These are phyloP conservation scores for Xylariaceae sp. DNA, from an alignment of 2,329 filamentous ascomycete species.

Conservation along the genomic window DNA sequence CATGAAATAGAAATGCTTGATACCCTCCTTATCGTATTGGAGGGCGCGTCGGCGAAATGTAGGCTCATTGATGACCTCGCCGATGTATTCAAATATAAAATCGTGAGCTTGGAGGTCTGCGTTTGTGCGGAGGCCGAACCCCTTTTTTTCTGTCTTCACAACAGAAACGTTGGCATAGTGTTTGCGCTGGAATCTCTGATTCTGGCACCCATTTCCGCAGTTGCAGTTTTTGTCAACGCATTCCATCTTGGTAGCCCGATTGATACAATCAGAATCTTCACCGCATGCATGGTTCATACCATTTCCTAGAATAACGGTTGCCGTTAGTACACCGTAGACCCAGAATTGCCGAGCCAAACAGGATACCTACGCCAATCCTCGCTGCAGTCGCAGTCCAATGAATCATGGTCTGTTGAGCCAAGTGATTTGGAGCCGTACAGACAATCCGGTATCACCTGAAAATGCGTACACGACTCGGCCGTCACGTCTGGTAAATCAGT, in stretches of 20 bases:
- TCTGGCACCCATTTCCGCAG: slow-evolving; percentile 84
- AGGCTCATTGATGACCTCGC: slow-evolving; percentile 92
- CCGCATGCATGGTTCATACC: slow-evolving; percentile 80
- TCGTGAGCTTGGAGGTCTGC: slow-evolving; percentile 72
- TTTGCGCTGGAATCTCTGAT: slow-evolving; percentile 88
- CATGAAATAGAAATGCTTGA: slow-evolving; percentile 99
- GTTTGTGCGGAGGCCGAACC: slow-evolving; percentile 84
- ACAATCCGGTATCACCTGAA: slow-evolving; percentile 78
- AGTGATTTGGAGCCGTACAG: slow-evolving; percentile 89
- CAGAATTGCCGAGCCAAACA: slow-evolving; percentile 13
- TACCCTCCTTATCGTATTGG: slow-evolving; percentile 91
- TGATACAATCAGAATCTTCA: slow-evolving; percentile 97
- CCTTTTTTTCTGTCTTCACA: slow-evolving; percentile 97
- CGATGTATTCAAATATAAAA: slow-evolving; percentile 97
- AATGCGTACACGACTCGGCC: slow-evolving; percentile 67
- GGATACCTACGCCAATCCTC: slow-evolving; percentile 85
- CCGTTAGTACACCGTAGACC: slow-evolving; percentile 23
- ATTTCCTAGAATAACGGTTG: slow-evolving; percentile 42
- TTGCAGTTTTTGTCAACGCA: slow-evolving; percentile 78
- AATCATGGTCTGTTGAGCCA: slow-evolving; percentile 83
- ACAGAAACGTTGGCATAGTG: slow-evolving; percentile 89
- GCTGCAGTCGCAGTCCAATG: slow-evolving; percentile 89
- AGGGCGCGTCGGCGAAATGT: slow-evolving; percentile 86
- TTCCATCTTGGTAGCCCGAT: slow-evolving; percentile 96
- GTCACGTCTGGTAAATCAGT: slow-evolving; percentile 74